Base-by-base conservation (phyloP, 805 yeast species). In the Metschnikowia matae region DNA sequence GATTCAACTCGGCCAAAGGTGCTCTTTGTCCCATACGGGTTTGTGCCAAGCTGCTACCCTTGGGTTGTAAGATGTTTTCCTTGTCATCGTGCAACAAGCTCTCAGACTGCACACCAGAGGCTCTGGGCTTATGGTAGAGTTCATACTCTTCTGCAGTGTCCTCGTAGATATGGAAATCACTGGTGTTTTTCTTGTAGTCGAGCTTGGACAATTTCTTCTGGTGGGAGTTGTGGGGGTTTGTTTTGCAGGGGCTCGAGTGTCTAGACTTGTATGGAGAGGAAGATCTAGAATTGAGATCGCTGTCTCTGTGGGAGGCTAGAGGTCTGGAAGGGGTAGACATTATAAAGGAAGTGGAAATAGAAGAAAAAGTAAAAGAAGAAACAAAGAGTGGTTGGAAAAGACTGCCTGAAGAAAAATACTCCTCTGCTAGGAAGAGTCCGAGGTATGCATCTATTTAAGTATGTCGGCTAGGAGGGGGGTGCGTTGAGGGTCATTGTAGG, bases 11-110 rank as follows among this genome's bases (percentile, higher is more conserved):
- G 15, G 59, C 55, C 54, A 70, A 63, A 2, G 73, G 70, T 14
- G 23, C 39, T 54, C 75, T 61, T 20, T 44, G 26, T 10, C 51
- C 21, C 15, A 37, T 26, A 17, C 21, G 23, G 40, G 32, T 48
- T 34, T 58, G 56, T 6, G 40, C 34, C 49, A 51, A 32, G 34
- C 42, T 46, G 51, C 46, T 26, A n/a, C 51, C 55, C 43, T 62
- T 63, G 8, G 74, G 73, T 55, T 67, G 74, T 52, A 70, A 61
- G 41, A 70, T 63, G 54, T 73, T 73, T 53, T 73, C 78, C 60
- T 73, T 75, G 54, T 73, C 75, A 48, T 62, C 62, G 52, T 67
- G 65, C 43, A 40, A 32, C 34, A 34, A 11, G 46, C 21, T 34
- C 29, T 47, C 46, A 26, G 46, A 42, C 20, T 34, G 35, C 20